Evolutionary conservation across 169 alveolate species (phyloP).

Genomic region (Eimeria praecox): DNA sequence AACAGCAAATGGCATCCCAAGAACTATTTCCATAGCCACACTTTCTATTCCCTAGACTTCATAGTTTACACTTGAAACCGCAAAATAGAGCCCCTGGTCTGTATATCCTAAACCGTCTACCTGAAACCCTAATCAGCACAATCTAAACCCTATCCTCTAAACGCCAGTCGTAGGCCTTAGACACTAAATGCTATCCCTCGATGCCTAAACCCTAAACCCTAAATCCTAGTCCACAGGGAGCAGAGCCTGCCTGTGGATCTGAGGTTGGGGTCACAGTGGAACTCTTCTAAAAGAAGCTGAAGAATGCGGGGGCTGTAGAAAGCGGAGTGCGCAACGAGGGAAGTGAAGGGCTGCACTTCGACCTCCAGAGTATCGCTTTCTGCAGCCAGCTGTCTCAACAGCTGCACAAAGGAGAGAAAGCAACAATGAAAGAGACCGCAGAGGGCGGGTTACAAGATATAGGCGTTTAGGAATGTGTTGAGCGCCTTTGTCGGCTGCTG

Average conservation of each 20-base stretch:
- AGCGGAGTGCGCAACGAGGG: conserved; percentile 18
- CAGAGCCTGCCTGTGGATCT: conserved; percentile 31
- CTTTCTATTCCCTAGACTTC: not conserved
- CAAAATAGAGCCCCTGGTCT: too few species aligned
- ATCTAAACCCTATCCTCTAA: not conserved
- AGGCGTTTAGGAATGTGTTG: not conserved
- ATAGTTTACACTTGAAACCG: too few species aligned
- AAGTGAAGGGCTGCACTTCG: not conserved
- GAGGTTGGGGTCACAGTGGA: conserved; percentile 30
- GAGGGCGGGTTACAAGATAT: not conserved
- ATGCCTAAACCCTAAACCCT: not conserved
- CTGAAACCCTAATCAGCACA: too few species aligned
- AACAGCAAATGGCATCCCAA: not conserved
- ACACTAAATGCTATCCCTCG: not conserved
- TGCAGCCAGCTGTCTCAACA: not conserved
- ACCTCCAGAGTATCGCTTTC: not conserved
- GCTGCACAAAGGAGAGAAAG: not conserved
- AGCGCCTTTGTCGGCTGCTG: not conserved
- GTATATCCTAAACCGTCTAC: too few species aligned
- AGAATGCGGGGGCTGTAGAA: not conserved
- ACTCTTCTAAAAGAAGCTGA: not conserved
- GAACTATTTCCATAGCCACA: not conserved
- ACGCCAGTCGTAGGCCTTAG: not conserved
- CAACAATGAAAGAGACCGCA: not conserved
- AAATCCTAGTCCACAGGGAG: not conserved